A percentile compares a stretch with the other conserved stretches of the same genome.
Conservation (phyloP, 2,329 filamentous ascomycete species). For the Fusarium armeniacum region DNA sequence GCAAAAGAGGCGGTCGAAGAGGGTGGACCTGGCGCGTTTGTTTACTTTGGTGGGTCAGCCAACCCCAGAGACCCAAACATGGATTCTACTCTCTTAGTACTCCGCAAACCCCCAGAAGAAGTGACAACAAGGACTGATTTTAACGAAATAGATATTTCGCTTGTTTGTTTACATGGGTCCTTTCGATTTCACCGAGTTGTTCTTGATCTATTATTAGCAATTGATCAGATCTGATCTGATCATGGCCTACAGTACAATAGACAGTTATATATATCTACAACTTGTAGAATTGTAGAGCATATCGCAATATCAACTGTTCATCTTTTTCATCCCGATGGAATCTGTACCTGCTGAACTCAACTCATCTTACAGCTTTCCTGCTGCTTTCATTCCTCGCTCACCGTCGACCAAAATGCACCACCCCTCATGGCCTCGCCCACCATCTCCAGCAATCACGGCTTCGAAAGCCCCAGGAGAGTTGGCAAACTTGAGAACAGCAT, state of each 20-base stretch:
- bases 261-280: neutral
- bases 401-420: conserved; percentile 93
- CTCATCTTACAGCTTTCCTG: conserved; percentile 63
- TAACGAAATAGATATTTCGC: neutral
- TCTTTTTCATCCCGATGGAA: neutral
- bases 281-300: neutral
- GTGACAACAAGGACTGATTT: conserved; percentile 6
- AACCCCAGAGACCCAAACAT: conserved; percentile 42
- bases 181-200: neutral
- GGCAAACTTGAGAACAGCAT: conserved; percentile 79
- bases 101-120: neutral
- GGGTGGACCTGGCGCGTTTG: conserved; percentile 53
- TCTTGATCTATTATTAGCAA: conserved; percentile 2
- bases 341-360: neutral
- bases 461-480: conserved; percentile 72
- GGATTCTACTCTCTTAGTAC: neutral
- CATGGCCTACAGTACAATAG: neutral
- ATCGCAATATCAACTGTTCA: neutral
- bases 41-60: conserved; percentile 51
- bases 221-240: neutral
- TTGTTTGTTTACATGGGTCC: conserved; percentile 5
- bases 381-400: conserved; percentile 71
- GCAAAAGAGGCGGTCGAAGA: conserved; percentile 25
- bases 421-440: conserved; percentile 76
- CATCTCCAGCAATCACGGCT: conserved; percentile 76